Conservation (phyloP, 2,329 filamentous ascomycete genomes). For the Apiospora hydei region DNA sequence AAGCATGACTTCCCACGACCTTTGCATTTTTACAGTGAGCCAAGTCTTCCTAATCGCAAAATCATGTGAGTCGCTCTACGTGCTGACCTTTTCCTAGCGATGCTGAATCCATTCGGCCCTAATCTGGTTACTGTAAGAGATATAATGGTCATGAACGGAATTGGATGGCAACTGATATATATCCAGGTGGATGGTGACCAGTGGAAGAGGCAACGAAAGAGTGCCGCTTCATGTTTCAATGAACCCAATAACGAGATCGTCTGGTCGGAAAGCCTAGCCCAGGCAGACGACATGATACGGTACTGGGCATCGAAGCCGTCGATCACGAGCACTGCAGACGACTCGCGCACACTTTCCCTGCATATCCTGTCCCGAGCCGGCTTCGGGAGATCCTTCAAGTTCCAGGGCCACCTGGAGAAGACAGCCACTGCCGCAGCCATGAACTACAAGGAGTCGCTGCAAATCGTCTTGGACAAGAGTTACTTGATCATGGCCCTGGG, state of each 20-base stretch:
- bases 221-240: conserved; percentile 38
- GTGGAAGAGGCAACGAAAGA: conserved; percentile 38
- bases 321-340: conserved; percentile 34
- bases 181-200: conserved; percentile 25
- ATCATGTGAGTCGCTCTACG: no score
- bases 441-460: conserved; percentile 40
- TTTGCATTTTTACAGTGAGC: background rate
- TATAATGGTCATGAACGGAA: conserved; percentile 33
- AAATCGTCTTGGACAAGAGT: conserved; percentile 41
- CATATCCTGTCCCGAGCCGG: conserved; percentile 39
- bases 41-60: no score
- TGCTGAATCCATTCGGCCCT: background rate
- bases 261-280: conserved; percentile 37
- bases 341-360: conserved; percentile 39
- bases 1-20: conserved; percentile 32
- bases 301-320: conserved; percentile 38
- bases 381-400: conserved; percentile 42
- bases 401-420: conserved; percentile 38
- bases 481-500: conserved; percentile 41
- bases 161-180: background rate
- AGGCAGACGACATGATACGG: conserved; percentile 37
- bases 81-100: background rate
- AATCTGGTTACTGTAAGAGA: background rate
- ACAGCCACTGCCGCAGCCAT: background rate
- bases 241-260: conserved; percentile 40